Percentiles rank a stretch among this genome's conserved stretches.
Evolutionary conservation across 2,329 filamentous ascomycete species (phyloP).

Genomic region (Colletotrichum theobromicola): DNA sequence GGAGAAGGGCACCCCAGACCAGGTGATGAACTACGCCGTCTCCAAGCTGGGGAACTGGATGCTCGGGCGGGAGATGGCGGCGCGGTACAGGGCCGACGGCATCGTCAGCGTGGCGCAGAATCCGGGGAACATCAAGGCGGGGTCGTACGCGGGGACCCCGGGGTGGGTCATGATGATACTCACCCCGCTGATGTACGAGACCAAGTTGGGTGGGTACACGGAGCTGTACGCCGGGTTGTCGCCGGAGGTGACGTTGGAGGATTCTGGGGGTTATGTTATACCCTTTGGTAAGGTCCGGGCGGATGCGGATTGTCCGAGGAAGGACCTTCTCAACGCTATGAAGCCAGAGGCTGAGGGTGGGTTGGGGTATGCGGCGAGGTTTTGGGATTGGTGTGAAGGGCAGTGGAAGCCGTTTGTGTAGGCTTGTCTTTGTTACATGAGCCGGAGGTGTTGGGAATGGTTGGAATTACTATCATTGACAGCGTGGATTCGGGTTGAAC

Average conservation of each 20-base stretch:
- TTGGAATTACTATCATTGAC: background rate
- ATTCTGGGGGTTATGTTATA: background rate
- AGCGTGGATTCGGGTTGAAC: background rate
- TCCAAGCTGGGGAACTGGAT: background rate
- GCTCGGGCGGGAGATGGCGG: background rate
- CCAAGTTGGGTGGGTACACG: background rate
- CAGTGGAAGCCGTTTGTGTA: background rate
- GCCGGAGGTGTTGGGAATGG: background rate
- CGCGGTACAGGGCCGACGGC: background rate
- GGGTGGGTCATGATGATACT: background rate
- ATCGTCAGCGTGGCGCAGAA: background rate
- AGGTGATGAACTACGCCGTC: background rate
- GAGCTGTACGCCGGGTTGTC: background rate
- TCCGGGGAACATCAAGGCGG: background rate
- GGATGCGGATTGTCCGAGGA: background rate
- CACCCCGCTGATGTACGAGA: background rate
- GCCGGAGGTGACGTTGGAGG: background rate
- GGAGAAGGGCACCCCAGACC: background rate
- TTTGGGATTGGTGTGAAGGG: background rate
- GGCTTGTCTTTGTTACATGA: rapidly evolving
- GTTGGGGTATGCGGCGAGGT: background rate
- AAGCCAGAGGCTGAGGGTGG: background rate
- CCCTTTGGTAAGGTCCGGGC: background rate
- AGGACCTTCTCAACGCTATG: background rate
- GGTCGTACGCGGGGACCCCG: background rate